A percentile compares a stretch with the other conserved stretches of the same genome.
Evolutionary conservation across 768 basidiomycete genomes (phyloP).

Genomic region (Tephrocybe rancida): DNA sequence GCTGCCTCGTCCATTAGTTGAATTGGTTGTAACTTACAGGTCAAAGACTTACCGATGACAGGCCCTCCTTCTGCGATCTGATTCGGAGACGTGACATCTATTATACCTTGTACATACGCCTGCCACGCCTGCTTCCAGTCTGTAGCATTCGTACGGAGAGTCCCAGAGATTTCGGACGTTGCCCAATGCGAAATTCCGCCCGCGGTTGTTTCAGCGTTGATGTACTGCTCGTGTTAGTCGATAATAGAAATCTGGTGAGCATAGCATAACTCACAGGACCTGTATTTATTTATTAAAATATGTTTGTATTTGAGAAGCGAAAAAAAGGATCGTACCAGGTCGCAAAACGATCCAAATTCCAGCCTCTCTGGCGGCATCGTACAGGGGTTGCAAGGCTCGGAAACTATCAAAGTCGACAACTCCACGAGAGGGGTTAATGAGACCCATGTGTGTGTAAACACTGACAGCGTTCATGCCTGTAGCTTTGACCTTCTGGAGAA

Average conservation of each 20-base stretch:
- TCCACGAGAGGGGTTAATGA: conserved; percentile 74
- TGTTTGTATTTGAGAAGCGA: no score
- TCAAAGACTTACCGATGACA: conserved; percentile 56
- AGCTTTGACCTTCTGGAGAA: conserved; percentile 81
- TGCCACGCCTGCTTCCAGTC: conserved; percentile 75
- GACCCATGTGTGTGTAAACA: conserved; percentile 80
- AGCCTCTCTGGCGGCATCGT: conserved; percentile 69
- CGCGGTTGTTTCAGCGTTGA: conserved; percentile 82
- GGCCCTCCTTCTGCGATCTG: conserved; percentile 77
- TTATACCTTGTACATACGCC: conserved; percentile 69
- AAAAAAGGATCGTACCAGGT: conserved; percentile 73
- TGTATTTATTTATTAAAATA: conserved; percentile 12
- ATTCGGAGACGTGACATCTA: conserved; percentile 57
- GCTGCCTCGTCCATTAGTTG: conserved; percentile 31
- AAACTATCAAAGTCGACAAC: conserved; percentile 75
- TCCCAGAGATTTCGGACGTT: conserved; percentile 65
- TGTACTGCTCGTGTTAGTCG: conserved; percentile 43
- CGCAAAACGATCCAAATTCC: conserved; percentile 82
- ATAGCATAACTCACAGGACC: conserved; percentile 37
- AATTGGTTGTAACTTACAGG: neutral
- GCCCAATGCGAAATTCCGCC: conserved; percentile 75
- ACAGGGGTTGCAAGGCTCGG: conserved; percentile 69
- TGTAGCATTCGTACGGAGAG: conserved; percentile 72
- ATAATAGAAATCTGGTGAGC: neutral
- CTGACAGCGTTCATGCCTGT: conserved; percentile 80